These are phyloP conservation scores for Ganoderma sp. DNA, from an alignment of 1,284 basidiomycete genomes.

Conservation along the genomic window DNA sequence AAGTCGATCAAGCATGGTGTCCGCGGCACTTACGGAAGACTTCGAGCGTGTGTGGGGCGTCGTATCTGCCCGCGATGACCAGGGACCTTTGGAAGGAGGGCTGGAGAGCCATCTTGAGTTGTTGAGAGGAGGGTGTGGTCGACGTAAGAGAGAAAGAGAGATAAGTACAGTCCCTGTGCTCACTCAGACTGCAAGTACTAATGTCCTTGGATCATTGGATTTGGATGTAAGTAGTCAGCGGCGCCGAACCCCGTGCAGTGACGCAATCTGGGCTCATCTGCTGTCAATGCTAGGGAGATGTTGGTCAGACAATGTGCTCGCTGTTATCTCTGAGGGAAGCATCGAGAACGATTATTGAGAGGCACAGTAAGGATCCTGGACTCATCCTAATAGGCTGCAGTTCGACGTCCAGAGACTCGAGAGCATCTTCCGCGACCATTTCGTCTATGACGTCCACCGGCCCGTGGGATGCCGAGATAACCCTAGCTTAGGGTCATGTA, in stretches of 20 bases:
- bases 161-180: neutral
- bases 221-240: conserved; percentile 7
- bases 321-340: neutral
- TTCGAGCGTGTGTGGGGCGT: conserved; percentile 85
- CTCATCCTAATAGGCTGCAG: too few relatives aligned
- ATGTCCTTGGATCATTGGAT: too few relatives aligned
- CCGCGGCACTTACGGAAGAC: conserved; percentile 64
- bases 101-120: conserved; percentile 76
- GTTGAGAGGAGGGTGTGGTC: conserved; percentile 8
- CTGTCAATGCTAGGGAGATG: neutral
- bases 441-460: neutral
- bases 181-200: too few relatives aligned
- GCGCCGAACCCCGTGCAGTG: neutral
- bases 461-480: neutral
- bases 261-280: neutral
- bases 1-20: too few relatives aligned
- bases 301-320: neutral
- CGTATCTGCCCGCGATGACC: conserved; percentile 66
- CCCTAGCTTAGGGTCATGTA: neutral
- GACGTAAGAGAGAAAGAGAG: neutral
- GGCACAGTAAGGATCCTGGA: too few relatives aligned
- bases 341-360: too few relatives aligned
- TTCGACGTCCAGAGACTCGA: too few relatives aligned
- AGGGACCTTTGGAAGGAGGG: conserved; percentile 73
- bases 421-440: neutral